Conservation (phyloP, 768 basidiomycete genomes). For the Pisolithus tinctorius region DNA sequence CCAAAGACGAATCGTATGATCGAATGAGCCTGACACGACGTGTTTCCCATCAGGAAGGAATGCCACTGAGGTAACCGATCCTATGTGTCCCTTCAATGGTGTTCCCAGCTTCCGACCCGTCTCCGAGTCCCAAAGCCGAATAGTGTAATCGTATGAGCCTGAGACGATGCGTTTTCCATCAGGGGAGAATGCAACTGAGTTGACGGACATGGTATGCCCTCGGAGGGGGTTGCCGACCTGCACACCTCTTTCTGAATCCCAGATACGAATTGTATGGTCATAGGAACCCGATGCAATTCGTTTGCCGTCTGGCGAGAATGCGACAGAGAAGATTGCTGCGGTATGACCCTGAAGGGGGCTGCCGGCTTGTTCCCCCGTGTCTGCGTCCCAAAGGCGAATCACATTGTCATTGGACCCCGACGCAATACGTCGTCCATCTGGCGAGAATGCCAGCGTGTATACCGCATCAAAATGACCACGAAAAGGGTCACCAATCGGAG, state of each 20-base stretch:
- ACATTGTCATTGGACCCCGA: too few relatives aligned
- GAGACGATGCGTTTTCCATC: not conserved
- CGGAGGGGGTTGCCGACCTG: not conserved
- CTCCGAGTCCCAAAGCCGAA: not conserved
- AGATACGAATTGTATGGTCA: not conserved
- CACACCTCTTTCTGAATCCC: not conserved
- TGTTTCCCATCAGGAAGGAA: not conserved
- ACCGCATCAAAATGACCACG: too few relatives aligned
- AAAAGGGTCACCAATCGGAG: too few relatives aligned
- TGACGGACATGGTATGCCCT: not conserved
- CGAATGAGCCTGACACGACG: not conserved
- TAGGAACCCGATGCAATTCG: not conserved
- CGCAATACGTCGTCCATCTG: too few relatives aligned
- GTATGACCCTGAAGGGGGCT: not conserved
- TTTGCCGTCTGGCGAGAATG: not conserved
- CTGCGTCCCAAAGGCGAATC: not conserved
- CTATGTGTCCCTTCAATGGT: not conserved
- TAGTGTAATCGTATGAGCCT: not conserved
- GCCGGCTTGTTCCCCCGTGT: not conserved
- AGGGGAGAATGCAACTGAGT: not conserved
- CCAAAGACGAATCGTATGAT: constrained; percentile 1
- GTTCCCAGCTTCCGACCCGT: not conserved
- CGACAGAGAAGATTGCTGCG: not conserved
- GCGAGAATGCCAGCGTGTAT: too few relatives aligned
- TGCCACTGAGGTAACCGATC: not conserved